These are phyloP conservation scores for Syncephalastrum sp. DNA, from an alignment of 371 early-diverging fungal species.

Conservation along the genomic window DNA sequence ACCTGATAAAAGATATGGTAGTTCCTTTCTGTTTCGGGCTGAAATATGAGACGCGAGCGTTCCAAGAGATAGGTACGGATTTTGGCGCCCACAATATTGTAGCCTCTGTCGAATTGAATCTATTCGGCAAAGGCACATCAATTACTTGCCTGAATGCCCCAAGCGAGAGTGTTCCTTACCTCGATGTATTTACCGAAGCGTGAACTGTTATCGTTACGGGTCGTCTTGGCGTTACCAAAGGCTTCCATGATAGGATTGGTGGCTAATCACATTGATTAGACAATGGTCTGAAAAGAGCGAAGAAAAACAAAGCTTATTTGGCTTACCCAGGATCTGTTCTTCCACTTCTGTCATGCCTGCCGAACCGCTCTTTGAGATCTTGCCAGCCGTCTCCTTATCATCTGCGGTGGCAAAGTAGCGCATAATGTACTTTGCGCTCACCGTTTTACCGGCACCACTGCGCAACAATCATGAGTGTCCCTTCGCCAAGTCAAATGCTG, in stretches of 20 bases:
- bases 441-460: conserved; percentile 95
- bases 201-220: conserved; percentile 97
- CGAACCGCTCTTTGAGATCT: conserved; percentile 27
- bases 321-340: conserved; percentile 75
- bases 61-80: conserved; percentile 98
- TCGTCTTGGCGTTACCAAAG: conserved; percentile 99
- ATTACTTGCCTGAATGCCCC: background rate
- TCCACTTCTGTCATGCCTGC: conserved; percentile 77
- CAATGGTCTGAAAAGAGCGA: too few relatives aligned
- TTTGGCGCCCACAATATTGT: conserved; percentile 90
- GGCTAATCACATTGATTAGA: conserved; percentile 34
- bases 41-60: conserved; percentile 95
- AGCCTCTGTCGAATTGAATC: conserved; percentile 79
- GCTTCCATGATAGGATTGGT: conserved; percentile 99
- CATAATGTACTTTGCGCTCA: conserved; percentile 96
- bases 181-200: conserved; percentile 99
- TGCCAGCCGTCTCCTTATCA: conserved; percentile 53
- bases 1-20: conserved; percentile 99
- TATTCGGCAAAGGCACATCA: conserved; percentile 12
- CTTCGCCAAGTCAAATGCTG: background rate
- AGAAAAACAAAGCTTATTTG: background rate
- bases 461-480: background rate
- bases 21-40: conserved; percentile 92
- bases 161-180: background rate
- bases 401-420: conserved; percentile 96